Conservation (phyloP, 1,284 basidiomycete genomes). For the Sporisorium sorghi region DNA sequence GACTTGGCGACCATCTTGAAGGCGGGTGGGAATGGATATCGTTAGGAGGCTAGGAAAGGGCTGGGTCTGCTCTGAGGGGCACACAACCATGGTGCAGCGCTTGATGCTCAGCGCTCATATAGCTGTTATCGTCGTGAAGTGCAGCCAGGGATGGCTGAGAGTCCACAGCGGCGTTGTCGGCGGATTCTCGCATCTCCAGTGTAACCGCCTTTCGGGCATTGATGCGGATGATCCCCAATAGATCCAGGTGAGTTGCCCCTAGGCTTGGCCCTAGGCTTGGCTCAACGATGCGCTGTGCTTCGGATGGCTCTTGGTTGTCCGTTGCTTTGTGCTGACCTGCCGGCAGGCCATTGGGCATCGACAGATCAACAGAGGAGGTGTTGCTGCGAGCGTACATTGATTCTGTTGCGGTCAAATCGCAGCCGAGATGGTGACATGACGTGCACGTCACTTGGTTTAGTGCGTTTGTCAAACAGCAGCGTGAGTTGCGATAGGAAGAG, state of each 20-base stretch:
- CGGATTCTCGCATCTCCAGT: no score
- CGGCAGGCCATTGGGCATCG: not conserved
- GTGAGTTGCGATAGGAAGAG: not conserved
- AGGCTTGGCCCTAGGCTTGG: no score
- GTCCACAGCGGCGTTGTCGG: no score
- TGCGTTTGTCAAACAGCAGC: not conserved
- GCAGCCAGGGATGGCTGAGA: no score
- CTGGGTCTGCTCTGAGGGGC: no score
- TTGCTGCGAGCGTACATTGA: not conserved
- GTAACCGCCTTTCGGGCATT: no score
- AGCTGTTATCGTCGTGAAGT: not conserved
- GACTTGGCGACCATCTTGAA: conserved; percentile 19
- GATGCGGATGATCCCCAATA: no score
- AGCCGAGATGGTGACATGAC: not conserved
- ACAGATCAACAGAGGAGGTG: no score
- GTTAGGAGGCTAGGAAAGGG: not conserved
- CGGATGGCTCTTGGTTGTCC: not conserved
- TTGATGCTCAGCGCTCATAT: not conserved
- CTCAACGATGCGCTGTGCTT: no score
- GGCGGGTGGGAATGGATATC: no score
- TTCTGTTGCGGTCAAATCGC: no score
- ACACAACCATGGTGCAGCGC: not conserved
- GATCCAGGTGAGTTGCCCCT: no score
- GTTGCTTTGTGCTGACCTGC: not conserved
- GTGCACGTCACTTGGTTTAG: not conserved